Conservation (phyloP, 2,329 filamentous ascomycete species). For the Fragosphaeria purpurea region DNA sequence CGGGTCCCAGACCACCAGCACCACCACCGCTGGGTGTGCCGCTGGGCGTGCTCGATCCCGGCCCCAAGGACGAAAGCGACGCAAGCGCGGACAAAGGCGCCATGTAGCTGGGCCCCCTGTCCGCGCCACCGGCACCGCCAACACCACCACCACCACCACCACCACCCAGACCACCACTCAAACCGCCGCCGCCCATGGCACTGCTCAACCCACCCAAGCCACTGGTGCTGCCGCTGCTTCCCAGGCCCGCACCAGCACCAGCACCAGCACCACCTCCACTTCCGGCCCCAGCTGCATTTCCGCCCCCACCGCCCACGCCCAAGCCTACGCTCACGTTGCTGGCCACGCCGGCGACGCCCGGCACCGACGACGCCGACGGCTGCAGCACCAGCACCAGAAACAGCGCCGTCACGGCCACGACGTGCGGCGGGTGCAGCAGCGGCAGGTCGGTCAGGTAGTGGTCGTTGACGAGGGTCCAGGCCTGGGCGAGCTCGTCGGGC, state of each 20-base stretch:
- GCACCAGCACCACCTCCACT: background rate
- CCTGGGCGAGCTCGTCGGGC: constrained; percentile 68
- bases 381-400: constrained; percentile 75
- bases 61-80: background rate
- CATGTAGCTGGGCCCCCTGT: background rate
- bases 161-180: constrained; percentile 21
- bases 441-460: constrained; percentile 89
- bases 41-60: background rate
- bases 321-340: constrained; percentile 5
- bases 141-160: constrained; percentile 5
- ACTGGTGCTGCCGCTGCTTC: constrained; percentile 26
- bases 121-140: background rate
- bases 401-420: constrained; percentile 78
- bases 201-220: constrained; percentile 18
- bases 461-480: constrained; percentile 81
- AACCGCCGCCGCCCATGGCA: background rate
- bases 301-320: background rate
- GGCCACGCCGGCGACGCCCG: background rate
- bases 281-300: background rate
- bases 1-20: too few relatives aligned
- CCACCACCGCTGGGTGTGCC: background rate
- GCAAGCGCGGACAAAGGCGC: background rate
- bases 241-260: constrained; percentile 19
- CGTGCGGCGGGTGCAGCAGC: constrained; percentile 73
- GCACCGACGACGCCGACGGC: constrained; percentile 32